Base-by-base conservation (phyloP, 805 yeast genomes). In the Candida nonsorbophila region DNA sequence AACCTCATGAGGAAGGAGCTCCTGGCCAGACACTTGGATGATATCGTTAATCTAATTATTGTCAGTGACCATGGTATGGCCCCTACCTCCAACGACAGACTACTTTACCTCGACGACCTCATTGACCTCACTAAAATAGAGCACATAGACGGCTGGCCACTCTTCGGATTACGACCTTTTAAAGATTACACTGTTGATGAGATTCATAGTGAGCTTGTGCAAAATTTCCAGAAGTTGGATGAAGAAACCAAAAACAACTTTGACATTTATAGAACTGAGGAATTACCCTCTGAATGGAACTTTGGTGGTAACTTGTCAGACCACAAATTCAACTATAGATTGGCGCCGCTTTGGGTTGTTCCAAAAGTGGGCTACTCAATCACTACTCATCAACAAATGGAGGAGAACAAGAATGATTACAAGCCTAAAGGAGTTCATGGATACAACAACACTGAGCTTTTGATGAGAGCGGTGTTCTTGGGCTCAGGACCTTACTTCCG, bases 21-120 rank as follows among this genome's bases (percentile, higher is more conserved):
- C 13, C 34, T 47, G 1, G 45, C 50, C 12, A 62, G 95, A 32
- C 77, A 82, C 40, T 56, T 86, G 35, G 56, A 69, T 0, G 66
- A 76, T 14, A 67, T 85, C 23, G 83, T 82, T 12, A 88, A 90
- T 49, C 55, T 88, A 13, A 56, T 90, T 0, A 59, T 88, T 24
- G 82, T 88, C 3, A 84, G 95, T 25, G 96, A 88, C 52, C 96
- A 87, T 51, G 96, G 96, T 7, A 87, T 86, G 95, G 80, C 94
- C 0, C 90, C 95, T 5, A 82, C 94, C 1, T 70, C 84, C 1
- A 72, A 77, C 38, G 73, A 77, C 8, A 59, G 95, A 36, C 51
- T 84, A 7, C 57, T 87, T 2, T 75, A 74, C 37, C 53, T 88
- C 36, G 95, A 86, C 50, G 92, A 86, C 39, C 37, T 84, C 11